Evolutionary conservation across 2,329 filamentous ascomycete genomes (phyloP).

Genomic region (Rosellinia necatrix): DNA sequence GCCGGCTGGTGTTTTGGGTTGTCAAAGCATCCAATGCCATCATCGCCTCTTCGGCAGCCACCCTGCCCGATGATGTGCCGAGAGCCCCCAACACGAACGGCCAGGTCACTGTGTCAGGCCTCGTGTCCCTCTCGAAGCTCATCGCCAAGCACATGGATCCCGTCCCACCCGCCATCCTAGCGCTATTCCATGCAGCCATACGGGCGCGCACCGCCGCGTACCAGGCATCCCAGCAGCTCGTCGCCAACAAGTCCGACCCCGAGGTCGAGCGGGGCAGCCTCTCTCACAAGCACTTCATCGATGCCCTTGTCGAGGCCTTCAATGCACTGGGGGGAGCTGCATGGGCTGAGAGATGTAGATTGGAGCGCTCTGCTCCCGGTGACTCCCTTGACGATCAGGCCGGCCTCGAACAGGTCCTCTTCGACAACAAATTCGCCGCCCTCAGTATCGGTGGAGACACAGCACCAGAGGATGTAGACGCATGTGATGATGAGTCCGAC

Average conservation of each 20-base stretch:
- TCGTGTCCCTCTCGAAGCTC: constrained; percentile 47
- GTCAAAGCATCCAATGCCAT: constrained; percentile 46
- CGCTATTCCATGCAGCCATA: constrained; percentile 47
- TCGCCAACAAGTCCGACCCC: constrained; percentile 40
- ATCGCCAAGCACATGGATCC: constrained; percentile 44
- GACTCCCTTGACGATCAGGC: constrained; percentile 26
- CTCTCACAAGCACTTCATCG: constrained; percentile 50
- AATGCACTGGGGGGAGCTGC: constrained; percentile 24
- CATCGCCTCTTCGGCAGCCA: constrained; percentile 32
- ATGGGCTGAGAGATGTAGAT: constrained; percentile 36
- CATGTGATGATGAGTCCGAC: constrained; percentile 21
- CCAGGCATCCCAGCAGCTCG: constrained; percentile 41
- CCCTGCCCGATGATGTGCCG: constrained; percentile 19
- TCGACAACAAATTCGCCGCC: constrained; percentile 38
- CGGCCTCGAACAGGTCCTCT: constrained; percentile 35
- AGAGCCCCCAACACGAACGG: constrained; percentile 45
- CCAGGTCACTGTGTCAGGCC: constrained; percentile 42
- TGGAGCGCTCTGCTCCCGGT: constrained; percentile 35
- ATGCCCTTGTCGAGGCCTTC: constrained; percentile 46
- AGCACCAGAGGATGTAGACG: constrained; percentile 26
- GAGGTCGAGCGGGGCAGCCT: constrained; percentile 46
- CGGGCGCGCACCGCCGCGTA: constrained; percentile 39
- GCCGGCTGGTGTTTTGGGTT: constrained; percentile 44
- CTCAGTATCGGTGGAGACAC: constrained; percentile 29
- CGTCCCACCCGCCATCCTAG: constrained; percentile 43